phyloP scores from a whole-genome alignment of 2,329 filamentous ascomycete species.

The Xylaria digitata region DNA sequence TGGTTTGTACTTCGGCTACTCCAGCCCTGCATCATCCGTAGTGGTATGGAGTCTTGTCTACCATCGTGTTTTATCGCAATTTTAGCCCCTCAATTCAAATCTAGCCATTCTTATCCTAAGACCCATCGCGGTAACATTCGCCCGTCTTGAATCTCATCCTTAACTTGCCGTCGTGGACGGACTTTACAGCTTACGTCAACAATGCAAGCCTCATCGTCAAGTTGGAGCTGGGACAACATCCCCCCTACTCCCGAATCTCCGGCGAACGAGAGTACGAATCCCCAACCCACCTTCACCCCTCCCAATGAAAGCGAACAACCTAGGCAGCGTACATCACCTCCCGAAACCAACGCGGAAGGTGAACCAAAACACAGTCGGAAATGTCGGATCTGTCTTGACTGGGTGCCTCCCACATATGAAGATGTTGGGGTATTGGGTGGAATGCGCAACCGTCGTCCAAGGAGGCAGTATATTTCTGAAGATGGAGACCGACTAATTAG shows the following conservation, averaged over 20 bases:
- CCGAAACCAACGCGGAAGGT: constrained; percentile 37
- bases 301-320: constrained; percentile 38
- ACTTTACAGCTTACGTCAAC: constrained; percentile 24
- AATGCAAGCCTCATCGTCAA: constrained; percentile 36
- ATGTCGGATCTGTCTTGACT: constrained; percentile 91
- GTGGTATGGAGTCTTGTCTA: constrained; percentile 19
- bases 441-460: constrained; percentile 43
- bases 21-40: constrained; percentile 28
- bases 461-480: constrained; percentile 45
- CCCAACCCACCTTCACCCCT: constrained; percentile 30
- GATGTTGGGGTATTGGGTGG: constrained; percentile 48
- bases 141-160: constrained; percentile 7
- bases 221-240: constrained; percentile 31
- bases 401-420: constrained; percentile 62
- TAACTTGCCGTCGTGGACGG: constrained; percentile 19
- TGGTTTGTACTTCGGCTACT: constrained; percentile 39
- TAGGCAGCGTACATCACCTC: constrained; percentile 36
- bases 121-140: background rate
- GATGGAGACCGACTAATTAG: constrained; percentile 71
- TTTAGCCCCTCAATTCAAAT: constrained; percentile 7
- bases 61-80: constrained; percentile 10
- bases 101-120: constrained; percentile 9
- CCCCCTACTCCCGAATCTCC: constrained; percentile 15
- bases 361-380: constrained; percentile 53
- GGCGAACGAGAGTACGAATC: constrained; percentile 10